Base-by-base conservation (phyloP, 345 rosid species). In the Salix exigua region DNA sequence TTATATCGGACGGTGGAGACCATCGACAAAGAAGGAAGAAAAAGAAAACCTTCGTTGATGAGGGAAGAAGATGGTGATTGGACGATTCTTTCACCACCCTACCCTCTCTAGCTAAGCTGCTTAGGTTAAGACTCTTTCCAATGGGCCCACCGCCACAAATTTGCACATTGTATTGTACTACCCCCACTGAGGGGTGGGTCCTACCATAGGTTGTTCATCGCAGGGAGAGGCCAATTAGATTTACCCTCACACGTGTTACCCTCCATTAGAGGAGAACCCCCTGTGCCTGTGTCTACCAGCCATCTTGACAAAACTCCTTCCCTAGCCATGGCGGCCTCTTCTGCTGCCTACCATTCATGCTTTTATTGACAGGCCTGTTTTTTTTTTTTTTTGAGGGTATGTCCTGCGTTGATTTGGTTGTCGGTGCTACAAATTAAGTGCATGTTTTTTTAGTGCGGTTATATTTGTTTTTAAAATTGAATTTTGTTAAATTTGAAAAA, bases 191-290 rank as follows among this genome's bases (percentile, higher is more conserved):
- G 48, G 79, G 28, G 80, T 31, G 85, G 89, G 84, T 77, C 87
- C 83, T 73, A 72, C 81, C 0, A 72, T 19, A 70, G 61, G 46
- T 44, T 63, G 50, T 64, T 50, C 69, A 74, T 71, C 58, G 33
- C 66, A 77, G 75, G 69, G 71, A 71, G 70, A 75, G 62, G 61
- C 85, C 82, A 66, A 63, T 83, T 79, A 72, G 77, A 84, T 85
- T 66, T 71, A 81, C 70, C 75, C 74, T 83, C 94, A 87, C 94
- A 88, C 87, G 91, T 78, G 77, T 85, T 60, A 79, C 81, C 94
- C 86, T 88, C 76, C 89, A 84, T 94, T 50, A 92, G 89, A 89
- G 91, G 91, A 85, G 88, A 68, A 84, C 84, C 79, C 79, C 73
- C 81, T 83, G 84, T 81, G 85, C 80, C 73, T 83, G 68, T 82